Evolutionary conservation across 1,284 basidiomycete genomes (phyloP).

Genomic region (Tranzscheliella williamsii): DNA sequence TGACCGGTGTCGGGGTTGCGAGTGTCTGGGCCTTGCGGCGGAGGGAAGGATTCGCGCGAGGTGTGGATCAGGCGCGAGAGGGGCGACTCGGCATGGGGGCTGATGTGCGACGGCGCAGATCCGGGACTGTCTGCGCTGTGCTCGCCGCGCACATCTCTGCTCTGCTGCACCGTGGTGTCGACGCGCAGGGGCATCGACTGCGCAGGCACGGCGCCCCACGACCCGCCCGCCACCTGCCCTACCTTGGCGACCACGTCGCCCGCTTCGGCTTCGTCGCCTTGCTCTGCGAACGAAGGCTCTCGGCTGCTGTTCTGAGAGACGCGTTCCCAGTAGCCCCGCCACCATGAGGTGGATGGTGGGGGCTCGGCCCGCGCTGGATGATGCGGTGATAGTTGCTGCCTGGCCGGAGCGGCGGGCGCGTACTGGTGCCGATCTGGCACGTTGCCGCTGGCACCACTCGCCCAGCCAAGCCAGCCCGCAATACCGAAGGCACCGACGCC

Average conservation of each 20-base stretch:
- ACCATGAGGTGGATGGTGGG: conserved; percentile 22
- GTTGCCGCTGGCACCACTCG: background rate
- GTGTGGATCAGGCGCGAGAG: conserved; percentile 23
- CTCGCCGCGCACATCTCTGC: background rate
- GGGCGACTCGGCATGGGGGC: conserved; percentile 24
- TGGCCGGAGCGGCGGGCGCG: too few relatives aligned
- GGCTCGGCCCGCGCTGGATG: too few relatives aligned
- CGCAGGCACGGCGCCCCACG: conserved; percentile 9
- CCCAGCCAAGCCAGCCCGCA: conserved; percentile 28
- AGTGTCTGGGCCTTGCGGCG: too few relatives aligned
- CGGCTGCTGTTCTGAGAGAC: conserved; percentile 11
- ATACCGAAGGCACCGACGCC: conserved; percentile 25
- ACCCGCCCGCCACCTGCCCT: conserved; percentile 23
- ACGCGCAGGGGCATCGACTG: background rate
- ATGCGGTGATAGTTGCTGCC: too few relatives aligned
- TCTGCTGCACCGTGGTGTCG: background rate
- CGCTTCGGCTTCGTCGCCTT: background rate
- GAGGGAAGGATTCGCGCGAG: conserved; percentile 4
- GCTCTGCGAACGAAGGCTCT: too few relatives aligned
- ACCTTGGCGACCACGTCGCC: conserved; percentile 2
- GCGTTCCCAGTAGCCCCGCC: conserved; percentile 28
- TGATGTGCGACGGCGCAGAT: conserved; percentile 11
- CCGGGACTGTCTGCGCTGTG: background rate
- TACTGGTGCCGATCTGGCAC: too few relatives aligned
- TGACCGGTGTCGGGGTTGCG: too few relatives aligned